Evolutionary conservation across 805 yeast species (phyloP), one percentile per base, ranked within the genome.

Genomic region (Starmerella sirachaensis): DNA sequence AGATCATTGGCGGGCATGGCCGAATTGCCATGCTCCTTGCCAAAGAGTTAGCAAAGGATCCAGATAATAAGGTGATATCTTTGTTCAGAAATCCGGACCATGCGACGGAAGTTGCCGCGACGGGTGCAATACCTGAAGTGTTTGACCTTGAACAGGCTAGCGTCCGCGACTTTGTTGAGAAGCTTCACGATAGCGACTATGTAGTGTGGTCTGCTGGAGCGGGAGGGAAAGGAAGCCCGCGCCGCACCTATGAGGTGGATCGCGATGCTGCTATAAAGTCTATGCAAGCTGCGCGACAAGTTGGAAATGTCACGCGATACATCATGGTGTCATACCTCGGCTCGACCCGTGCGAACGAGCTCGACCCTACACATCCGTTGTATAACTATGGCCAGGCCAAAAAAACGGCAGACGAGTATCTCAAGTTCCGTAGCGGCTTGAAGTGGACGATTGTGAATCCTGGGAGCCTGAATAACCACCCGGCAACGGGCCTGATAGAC

Each of bases 201-300:
- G 72, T 75, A 4, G 71, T 76, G 1, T 72, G 74, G 59, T 58
- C 69, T 27, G 80, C 78, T 0, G 81, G 81, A 7, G 72, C 78
- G 2, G 76, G 72, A 14, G 80, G 79, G 2, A 40, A 38, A 18
- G 67, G 66, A 31, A 69, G 70, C 12, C 47, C 66, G 6, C 65
- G 59, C 18, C 47, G 59, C 27, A 62, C 69, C 2, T 59, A 73
- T 35, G 59, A 65, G 17, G 69, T 75, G n/a, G 82, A 76, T 48
- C 58, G 74, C 41, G 80, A 75, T 50, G 76, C 76, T 4, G 74
- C 76, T 7, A 70, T 71, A 22, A 70, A 71, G 50, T 63, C 68
- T 1, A 61, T 69, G 40, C 78, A 74, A 49, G 79, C 76, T 1
- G 60, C 73, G 7, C 65, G 65, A 29, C 42, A 49, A 30, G 68